phyloP scores from a whole-genome alignment of 2,329 filamentous ascomycete genomes.

The Ophidiomyces ophidiicola region DNA sequence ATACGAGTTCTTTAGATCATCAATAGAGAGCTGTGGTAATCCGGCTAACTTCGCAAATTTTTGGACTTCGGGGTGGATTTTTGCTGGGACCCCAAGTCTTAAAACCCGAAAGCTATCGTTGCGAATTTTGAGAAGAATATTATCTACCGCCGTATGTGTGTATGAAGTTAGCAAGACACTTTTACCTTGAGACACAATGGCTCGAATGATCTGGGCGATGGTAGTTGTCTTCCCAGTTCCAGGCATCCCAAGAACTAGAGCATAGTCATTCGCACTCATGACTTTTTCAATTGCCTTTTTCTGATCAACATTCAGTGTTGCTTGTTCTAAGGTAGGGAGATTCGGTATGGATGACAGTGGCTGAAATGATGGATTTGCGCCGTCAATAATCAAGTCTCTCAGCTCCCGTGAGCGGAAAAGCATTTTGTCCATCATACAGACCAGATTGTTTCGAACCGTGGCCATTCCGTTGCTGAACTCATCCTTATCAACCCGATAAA shows the following conservation, averaged over 20 bases:
- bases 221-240: constrained; percentile 97
- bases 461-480: constrained; percentile 99
- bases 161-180: constrained; percentile 89
- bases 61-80: constrained; percentile 78
- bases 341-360: constrained; percentile 25
- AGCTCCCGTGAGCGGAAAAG: constrained; percentile 59
- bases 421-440: constrained; percentile 78
- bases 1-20: constrained; percentile 73
- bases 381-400: constrained; percentile 68
- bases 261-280: constrained; percentile 90
- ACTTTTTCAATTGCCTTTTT: constrained; percentile 80
- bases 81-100: constrained; percentile 71
- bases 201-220: constrained; percentile 91
- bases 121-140: constrained; percentile 85
- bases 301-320: constrained; percentile 74
- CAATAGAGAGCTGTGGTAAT: constrained; percentile 60
- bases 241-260: constrained; percentile 94
- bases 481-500: constrained; percentile 87
- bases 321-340: constrained; percentile 45
- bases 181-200: constrained; percentile 77
- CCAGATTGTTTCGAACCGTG: constrained; percentile 80
- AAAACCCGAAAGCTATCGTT: constrained; percentile 65
- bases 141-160: constrained; percentile 95
- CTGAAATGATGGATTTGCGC: constrained; percentile 62
- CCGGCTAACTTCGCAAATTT: constrained; percentile 71